A percentile compares a stretch with the other conserved stretches of the same genome.
Evolutionary conservation across 225 moss, liverwort and hornwort species (phyloP).

Genomic region (Ulota crispa): DNA sequence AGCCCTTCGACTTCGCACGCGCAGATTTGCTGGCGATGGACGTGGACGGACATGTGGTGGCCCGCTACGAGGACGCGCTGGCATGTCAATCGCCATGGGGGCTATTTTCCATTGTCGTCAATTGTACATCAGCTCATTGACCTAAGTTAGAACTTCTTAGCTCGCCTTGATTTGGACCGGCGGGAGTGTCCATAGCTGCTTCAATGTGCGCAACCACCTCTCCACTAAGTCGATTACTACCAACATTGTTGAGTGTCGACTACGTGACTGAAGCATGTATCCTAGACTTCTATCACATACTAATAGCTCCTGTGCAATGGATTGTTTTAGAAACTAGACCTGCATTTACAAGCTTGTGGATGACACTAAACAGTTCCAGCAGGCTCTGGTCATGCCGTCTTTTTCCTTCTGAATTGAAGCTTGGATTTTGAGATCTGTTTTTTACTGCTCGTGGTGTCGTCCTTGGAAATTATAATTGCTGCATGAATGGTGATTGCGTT

Average conservation of each 20-base stretch:
- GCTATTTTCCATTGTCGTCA: constrained; percentile 29
- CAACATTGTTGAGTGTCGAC: neutral
- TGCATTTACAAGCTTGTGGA: neutral
- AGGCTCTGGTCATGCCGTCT: neutral
- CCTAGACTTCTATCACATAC: neutral
- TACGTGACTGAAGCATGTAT: neutral
- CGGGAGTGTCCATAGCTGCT: constrained; percentile 12
- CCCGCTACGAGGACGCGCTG: constrained; percentile 34
- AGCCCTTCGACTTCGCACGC: constrained; percentile 34
- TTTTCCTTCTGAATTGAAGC: neutral
- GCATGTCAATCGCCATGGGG: constrained; percentile 37
- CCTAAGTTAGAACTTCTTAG: constrained; percentile 24
- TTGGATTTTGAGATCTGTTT: neutral
- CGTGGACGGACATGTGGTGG: constrained; percentile 28
- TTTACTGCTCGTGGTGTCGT: neutral
- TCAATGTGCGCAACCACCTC: constrained; percentile 28
- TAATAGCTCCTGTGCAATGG: neutral
- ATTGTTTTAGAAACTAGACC: neutral
- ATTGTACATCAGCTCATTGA: constrained; percentile 32
- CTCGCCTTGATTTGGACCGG: constrained; percentile 31
- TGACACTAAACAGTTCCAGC: neutral
- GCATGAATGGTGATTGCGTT: neutral
- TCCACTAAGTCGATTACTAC: constrained; percentile 1
- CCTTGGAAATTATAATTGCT: neutral
- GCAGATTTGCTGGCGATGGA: constrained; percentile 33